Evolutionary conservation across 352 stramenopile species (phyloP), one percentile per base, ranked within the genome.

Genomic region (Pythium vanterpoolii): DNA sequence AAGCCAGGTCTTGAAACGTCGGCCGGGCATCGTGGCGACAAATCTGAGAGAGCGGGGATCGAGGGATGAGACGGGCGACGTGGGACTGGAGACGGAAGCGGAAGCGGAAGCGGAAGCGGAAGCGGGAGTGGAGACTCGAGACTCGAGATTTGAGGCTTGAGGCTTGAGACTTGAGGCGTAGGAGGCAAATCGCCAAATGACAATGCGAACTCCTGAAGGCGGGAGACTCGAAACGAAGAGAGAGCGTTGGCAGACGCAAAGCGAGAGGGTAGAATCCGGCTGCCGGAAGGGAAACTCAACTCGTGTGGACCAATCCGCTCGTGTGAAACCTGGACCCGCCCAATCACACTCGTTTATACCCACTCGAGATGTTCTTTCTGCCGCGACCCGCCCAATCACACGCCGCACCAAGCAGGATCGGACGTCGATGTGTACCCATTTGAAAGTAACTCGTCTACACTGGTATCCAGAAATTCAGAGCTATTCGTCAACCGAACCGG

Each of bases 151-250:
- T 6, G 38, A 52, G 14, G 11, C 42, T 47, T 47, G n/a, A 28
- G 21, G n/a, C n/a, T 21, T n/a, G 28, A 38, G 47, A 30, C 30
- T 54, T 54, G 28, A 40, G 47, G 5, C 7, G 28, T 9, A 16
- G 30, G 28, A 42, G 19, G 47, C 30, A 42, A 42, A 43, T 54
- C 43, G 47, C 47, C 28, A 18, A 54, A 54, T 54, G 47, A 43
- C 27, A 9, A 42, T 19, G 26, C 26, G 16, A 51, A 36, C 23
- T 27, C 44, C 26, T n/a, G 26, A 36, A 16, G 13, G 44, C 44
- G 26, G 44, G 44, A 51, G 23, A 39, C n/a, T 16, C 34, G 19
- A 42, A 16, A 8, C n/a, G n/a, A 9, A 27, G 19, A 27, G 40
- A 26, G 40, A 27, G 21, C 21, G n/a, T 46, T 24, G 40, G 21